Evolutionary conservation across 441 rosid species (phyloP).

Genomic region (Corymbia calophylla): DNA sequence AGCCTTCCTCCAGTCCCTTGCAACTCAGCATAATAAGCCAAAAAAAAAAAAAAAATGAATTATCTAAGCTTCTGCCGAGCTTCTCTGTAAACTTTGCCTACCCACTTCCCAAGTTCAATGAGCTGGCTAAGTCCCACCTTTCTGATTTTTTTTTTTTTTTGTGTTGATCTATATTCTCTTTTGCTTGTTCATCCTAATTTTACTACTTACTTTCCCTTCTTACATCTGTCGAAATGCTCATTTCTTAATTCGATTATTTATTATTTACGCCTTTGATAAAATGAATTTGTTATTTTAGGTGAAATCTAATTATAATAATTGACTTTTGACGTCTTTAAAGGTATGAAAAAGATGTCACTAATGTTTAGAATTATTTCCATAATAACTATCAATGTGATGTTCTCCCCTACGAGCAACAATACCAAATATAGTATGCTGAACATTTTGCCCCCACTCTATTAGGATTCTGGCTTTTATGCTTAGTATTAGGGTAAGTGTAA

Average conservation of each 20-base stretch:
- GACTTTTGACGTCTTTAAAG: not conserved
- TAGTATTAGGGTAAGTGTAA: not conserved
- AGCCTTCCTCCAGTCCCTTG: not conserved
- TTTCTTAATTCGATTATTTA: not conserved
- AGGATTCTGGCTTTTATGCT: not conserved
- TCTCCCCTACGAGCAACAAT: not conserved
- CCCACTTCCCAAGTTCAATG: not conserved
- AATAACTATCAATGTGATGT: not conserved
- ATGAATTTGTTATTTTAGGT: not conserved
- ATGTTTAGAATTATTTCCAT: not conserved
- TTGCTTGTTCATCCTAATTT: not conserved
- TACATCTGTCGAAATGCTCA: not conserved
- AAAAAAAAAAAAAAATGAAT: not conserved
- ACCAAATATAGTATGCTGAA: not conserved
- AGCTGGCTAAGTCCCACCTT: not conserved
- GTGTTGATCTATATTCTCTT: not conserved
- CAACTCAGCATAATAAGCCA: not conserved
- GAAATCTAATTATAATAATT: not conserved
- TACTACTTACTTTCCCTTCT: not conserved
- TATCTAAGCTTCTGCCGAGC: not conserved
- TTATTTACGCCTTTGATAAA: not conserved
- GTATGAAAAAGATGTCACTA: not conserved
- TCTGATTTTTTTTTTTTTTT: not conserved
- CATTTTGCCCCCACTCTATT: not conserved
- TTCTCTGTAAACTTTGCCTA: not conserved